Base-by-base conservation (phyloP, 352 stramenopile genomes). In the Pythium folliculosum region DNA sequence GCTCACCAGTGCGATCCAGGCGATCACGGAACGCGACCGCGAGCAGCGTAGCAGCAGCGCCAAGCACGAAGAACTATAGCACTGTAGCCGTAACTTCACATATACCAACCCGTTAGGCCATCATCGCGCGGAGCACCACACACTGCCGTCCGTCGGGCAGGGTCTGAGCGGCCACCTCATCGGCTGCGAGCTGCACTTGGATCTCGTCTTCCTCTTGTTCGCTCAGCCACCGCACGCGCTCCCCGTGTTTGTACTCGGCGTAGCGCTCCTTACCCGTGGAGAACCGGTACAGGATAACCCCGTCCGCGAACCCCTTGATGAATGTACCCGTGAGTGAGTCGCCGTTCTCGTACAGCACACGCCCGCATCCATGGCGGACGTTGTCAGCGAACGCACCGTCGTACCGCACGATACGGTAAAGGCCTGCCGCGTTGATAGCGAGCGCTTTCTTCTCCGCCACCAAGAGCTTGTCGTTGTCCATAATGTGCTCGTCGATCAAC, bases 381-480 rank as follows among this genome's bases (percentile, higher is more conserved):
- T 78, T 77, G 1, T 80, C 58, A 1, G 65, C 64, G 45, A 90
- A 86, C 44, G 68, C 69, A 0, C 85, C 85, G 45, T 81, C 69
- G 52, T 90, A 93, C n/a, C 59, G 54, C 32, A 87, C 65, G 21
- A 93, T 54, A 0, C 77, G 63, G 65, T 91, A 93, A 21, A 91
- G 64, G 13, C 78, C 76, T 40, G 19, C 30, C 45, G 27, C 13
- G 56, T 54, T 47, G 37, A 54, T 27, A 35, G 51, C 14, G 22
- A 75, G 71, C 14, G 43, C 2, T 43, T 60, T 55, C 13, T 50
- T 69, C 25, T 3, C 22, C 9, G 67, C 12, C 0, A 44, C 0
- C 5, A 38, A 30, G 2, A 65, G 22, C 43, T 67, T 67, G n/a
- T 81, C 71, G 13, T 77, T 73, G 0, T 74, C 65, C 25, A 70